Percentiles rank a stretch among this genome's conserved stretches.
Conservation (phyloP, 2,329 filamentous ascomycete genomes). For the Meredithiella fracta region DNA sequence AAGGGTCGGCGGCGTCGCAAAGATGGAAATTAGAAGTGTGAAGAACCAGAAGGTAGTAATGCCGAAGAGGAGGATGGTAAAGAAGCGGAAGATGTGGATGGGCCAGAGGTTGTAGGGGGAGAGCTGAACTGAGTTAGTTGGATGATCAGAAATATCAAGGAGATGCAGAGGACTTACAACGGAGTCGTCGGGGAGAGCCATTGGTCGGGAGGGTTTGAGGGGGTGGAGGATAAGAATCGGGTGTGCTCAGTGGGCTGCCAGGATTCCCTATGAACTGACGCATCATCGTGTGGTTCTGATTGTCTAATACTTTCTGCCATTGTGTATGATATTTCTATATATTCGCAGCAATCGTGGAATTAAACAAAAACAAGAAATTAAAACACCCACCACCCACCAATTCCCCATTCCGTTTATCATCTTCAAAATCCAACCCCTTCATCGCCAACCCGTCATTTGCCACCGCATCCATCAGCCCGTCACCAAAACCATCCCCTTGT, state of each 20-base stretch:
- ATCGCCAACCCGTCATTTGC: too few species aligned
- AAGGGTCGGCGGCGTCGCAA: constrained; percentile 77
- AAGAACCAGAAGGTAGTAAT: constrained; percentile 87
- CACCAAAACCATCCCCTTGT: too few species aligned
- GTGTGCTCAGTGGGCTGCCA: constrained; percentile 34
- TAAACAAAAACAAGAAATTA: too few species aligned
- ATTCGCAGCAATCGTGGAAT: too few species aligned
- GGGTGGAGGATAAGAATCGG: constrained; percentile 52
- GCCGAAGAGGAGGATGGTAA: constrained; percentile 60
- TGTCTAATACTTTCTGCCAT: too few species aligned
- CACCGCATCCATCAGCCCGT: too few species aligned
- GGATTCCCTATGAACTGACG: too few species aligned
- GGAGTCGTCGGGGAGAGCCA: constrained; percentile 27
- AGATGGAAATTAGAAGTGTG: constrained; percentile 70
- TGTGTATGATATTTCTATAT: too few species aligned
- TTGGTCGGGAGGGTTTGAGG: constrained; percentile 20
- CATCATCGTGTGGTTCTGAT: too few species aligned
- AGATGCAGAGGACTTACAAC: constrained; percentile 19
- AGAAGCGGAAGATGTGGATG: constrained; percentile 61
- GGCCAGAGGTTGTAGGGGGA: constrained; percentile 92
- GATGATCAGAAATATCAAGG: background rate
- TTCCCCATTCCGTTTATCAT: too few species aligned
- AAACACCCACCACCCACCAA: too few species aligned
- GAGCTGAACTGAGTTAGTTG: constrained; percentile 29
- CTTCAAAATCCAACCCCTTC: too few species aligned